Base-by-base conservation (phyloP, 2,329 filamentous ascomycete species). In the Rosellinia necatrix region DNA sequence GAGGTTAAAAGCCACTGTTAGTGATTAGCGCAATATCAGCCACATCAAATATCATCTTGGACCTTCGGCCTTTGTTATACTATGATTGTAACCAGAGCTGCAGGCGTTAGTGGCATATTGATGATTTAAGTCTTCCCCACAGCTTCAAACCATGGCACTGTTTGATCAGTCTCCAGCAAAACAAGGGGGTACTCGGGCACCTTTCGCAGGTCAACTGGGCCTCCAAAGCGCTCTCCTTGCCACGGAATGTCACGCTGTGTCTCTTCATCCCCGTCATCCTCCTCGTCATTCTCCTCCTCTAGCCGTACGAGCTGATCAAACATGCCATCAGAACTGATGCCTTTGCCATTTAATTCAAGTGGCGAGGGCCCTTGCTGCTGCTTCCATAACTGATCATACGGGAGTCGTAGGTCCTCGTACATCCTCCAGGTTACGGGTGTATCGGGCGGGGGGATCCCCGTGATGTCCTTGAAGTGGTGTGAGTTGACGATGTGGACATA, bases 401-500 rank as follows among this genome's bases (percentile, higher is more conserved):
- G 40, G 40, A 43, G 22, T 10, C 13, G 40, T 10, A 43, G 40
- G 6, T 30, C 4, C 25, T 4, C 19, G 40, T 43, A 43, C 24
- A 43, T 13, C 24, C 6, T 29, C 40, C 40, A 43, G 6, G 40
- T 43, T 13, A 43, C 40, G 40, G 40, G 40, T 17, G 40, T 43
- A n/a, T 43, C 25, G 40, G 40, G 40, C 40, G 40, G 40, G 25
- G 40, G 40, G 4, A 29, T 13, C 13, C 40, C 40, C n/a, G 40
- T 43, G 25, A 43, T 43, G 40, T 43, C 40, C 40, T 43, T 25
- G n/a, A 43, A 43, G 40, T 30, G 24, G 15, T 13, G 40, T 21
- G 40, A 43, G 40, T 43, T 24, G n/a, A 43, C 40, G n/a, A 43
- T 43, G 40, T 43, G 40, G n/a, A 43, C 40, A 10, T 43, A 29